Base-by-base conservation (phyloP, 1,284 basidiomycete species). In the Malassezia furfur region DNA sequence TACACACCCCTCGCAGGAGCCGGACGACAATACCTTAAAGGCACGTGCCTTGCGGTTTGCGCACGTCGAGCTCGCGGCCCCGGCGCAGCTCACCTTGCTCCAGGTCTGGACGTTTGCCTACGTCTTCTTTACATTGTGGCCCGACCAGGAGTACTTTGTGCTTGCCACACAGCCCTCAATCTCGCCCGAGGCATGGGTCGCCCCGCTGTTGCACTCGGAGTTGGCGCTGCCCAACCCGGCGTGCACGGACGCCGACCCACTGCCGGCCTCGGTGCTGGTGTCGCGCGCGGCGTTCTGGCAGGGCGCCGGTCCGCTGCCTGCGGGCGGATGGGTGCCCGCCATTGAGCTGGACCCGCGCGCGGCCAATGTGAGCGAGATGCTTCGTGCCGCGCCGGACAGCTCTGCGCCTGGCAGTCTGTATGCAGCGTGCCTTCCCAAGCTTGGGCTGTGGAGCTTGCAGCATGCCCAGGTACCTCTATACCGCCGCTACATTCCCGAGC, bases 221-320 rank as follows among this genome's bases (percentile, higher is more conserved):
- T 57, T 70, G 1, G 67, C 62, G 1, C 54, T 58, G 14, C 32
- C 64, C 21, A 62, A 66, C 41, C 64, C 66, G 12, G 44, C 40
- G 5, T 4, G 21, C 41, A 22, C 55, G 25, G 2, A 59, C 14
- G 0, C 21, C 38, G 12, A 54, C 2, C 44, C 51, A 0, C 41
- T 21, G 1, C 12, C 40, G 17, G 22, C 21, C 12, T 30, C 40
- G 7, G 35, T 58, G 54, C 51, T 71, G 7, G 44, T 66, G 15
- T 51, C 60, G 3, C 61, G 69, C 15, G 60, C 67, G 9, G 55
- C 63, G 6, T 71, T 71, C 52, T 71, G 67, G 67, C 66, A 70
- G 48, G 64, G 65, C 0, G 41, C 35, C 2, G 63, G 63, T 22
- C 61, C 63, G 17, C 11, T 51, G 19, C 44, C 32, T 10, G 50